Conservation (phyloP, 2,329 filamentous ascomycete species). For the Aspergillus hortae region DNA sequence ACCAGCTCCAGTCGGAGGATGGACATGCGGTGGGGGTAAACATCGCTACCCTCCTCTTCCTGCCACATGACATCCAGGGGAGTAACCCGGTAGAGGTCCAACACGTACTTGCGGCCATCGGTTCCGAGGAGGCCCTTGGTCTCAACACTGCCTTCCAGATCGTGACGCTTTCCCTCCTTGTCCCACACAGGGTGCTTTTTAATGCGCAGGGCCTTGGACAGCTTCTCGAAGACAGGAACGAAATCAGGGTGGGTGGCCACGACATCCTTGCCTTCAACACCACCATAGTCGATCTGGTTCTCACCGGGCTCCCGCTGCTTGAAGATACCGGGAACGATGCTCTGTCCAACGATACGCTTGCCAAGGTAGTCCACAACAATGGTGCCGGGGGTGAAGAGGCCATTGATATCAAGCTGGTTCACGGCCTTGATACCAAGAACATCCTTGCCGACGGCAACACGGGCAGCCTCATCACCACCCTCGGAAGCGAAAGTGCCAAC, state of each 20-base stretch:
- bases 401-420: constrained; percentile 94
- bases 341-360: constrained; percentile 95
- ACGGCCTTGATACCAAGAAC: constrained; percentile 90
- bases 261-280: constrained; percentile 93
- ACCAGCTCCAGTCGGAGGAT: constrained; percentile 87
- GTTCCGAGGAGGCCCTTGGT: constrained; percentile 97
- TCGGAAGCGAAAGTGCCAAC: constrained; percentile 96
- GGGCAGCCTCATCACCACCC: constrained; percentile 92
- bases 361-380: constrained; percentile 96
- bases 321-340: constrained; percentile 97
- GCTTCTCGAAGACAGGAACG: constrained; percentile 75
- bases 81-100: constrained; percentile 92
- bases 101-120: constrained; percentile 94
- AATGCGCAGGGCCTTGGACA: constrained; percentile 84
- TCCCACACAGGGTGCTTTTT: constrained; percentile 98
- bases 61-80: constrained; percentile 89
- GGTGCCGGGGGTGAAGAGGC: constrained; percentile 90
- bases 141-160: constrained; percentile 92
- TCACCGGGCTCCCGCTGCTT: constrained; percentile 96
- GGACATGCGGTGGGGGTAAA: constrained; percentile 95
- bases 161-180: constrained; percentile 85
- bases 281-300: constrained; percentile 98
- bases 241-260: constrained; percentile 90
- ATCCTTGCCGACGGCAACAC: constrained; percentile 94
- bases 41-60: constrained; percentile 62